phyloP scores from a whole-genome alignment of 2,329 filamentous ascomycete species.

The Neoascochyta sp. region DNA sequence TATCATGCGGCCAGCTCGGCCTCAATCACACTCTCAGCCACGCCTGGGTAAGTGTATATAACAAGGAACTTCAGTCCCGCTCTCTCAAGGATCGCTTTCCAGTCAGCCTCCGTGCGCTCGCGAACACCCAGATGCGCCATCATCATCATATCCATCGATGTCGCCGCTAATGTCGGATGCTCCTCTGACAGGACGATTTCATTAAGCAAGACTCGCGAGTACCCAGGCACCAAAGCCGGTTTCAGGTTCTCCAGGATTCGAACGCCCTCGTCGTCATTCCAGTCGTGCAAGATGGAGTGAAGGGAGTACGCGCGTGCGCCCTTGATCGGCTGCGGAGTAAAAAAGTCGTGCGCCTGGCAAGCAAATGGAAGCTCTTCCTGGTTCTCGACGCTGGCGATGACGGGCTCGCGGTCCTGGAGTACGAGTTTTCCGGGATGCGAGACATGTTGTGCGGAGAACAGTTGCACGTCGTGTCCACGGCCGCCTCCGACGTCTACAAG shows the following conservation, averaged over 20 bases:
- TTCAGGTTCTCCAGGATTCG: constrained; percentile 14
- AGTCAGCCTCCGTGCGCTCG: constrained; percentile 10
- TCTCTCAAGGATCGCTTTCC: constrained; percentile 8
- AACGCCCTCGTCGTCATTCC: constrained; percentile 14
- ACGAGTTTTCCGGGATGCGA: constrained; percentile 43
- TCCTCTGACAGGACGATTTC: constrained; percentile 13
- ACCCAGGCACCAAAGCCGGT: constrained; percentile 13
- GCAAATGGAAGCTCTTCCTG: constrained; percentile 29
- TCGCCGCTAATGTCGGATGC: constrained; percentile 5
- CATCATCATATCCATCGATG: constrained; percentile 17
- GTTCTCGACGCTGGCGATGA: constrained; percentile 15
- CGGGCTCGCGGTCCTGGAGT: constrained; percentile 49
- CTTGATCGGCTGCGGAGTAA: constrained; percentile 46
- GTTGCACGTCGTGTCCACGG: constrained; percentile 41
- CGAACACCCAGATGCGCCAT: constrained; percentile 8
- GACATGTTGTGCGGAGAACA: constrained; percentile 29
- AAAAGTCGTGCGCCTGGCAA: constrained; percentile 44
- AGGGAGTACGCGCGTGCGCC: constrained; percentile 30
- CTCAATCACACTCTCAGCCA: constrained; percentile 16
- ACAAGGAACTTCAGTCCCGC: constrained; percentile 7
- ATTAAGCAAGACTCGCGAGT: constrained; percentile 14
- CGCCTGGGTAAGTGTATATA: constrained; percentile 10
- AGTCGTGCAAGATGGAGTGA: constrained; percentile 21
- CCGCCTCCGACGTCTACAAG: constrained; percentile 47
- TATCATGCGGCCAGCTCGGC: constrained; percentile 9